Evolutionary conservation across 495 filamentous ascomycete species (phyloP), one percentile per base, ranked within the genome.

Genomic region (Lophiostoma macrostomum): DNA sequence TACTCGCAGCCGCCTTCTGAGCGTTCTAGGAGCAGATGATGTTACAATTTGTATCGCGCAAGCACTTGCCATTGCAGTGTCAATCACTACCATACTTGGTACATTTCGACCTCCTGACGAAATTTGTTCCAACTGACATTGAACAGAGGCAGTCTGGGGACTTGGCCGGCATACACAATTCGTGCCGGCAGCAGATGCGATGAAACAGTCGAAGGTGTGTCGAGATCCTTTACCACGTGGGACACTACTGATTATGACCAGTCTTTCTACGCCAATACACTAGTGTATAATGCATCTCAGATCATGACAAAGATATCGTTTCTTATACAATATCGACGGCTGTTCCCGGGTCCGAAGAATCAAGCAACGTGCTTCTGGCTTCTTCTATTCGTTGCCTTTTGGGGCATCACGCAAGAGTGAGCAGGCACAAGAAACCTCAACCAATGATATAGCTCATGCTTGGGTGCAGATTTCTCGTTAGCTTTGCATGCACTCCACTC

Each of bases 221-320:
- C 19, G 10, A 27, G 4, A 1, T 6, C 7, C 5, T 38, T 7
- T 12, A 12, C 28, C 16, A 27, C 18, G 7, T 23, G 1, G 30
- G 7, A 18, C 4, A 6, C 27, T 30, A 14, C 11, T 4, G 2
- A 27, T 36, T 20, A 7, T 48, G 5, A 50, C 35, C 44, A 51
- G 45, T 44, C 28, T 24, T 47, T 58, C 22, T 58, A 58, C 29
- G 45, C 46, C 3, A 51, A 44, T 32, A 58, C 32, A 11, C 28
- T 50, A 22, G 45, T 51, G 8, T 58, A 58, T 47, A 58, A 58
- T 39, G 54, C 54, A 8, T 37, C 54, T 5, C 54, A 58, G 27
- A 58, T 35, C n/a, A 34, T 58, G 0, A 58, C 54, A 3, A 58
- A 58, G 46, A 39, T 58, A n/a, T 58, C 54, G 10, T 58, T 58